Evolutionary conservation across 2,329 filamentous ascomycete genomes (phyloP), one percentile per base, ranked within the genome.

Genomic region (Ambrosiella xylebori): DNA sequence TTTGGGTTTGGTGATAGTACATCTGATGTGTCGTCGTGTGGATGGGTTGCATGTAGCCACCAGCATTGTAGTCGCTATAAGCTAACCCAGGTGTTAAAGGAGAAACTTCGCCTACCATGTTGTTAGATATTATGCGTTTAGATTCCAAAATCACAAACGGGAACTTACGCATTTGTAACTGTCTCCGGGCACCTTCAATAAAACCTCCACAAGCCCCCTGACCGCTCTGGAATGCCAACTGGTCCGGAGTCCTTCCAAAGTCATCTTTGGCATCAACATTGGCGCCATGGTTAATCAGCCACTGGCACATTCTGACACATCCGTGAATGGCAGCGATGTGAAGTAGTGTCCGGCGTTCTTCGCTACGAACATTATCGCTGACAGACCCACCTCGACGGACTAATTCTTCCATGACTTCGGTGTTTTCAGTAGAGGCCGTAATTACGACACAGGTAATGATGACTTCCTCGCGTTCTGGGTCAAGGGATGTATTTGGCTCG

Each of bases 381-480:
- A 61, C 40, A 12, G n/a, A 54, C 7, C 47, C 56, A 8, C 53
- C 41, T 3, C 41, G 39, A 12, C 8, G 11, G 9, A 54, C 15
- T 17, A 61, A 39, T 45, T 56, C 57, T 5, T 36, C n/a, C 59
- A 61, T 61, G 27, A 61, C 41, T 7, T 50, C n/a, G 3, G 53
- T 57, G 37, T 61, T 61, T 17, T 57, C 54, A 17, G 44, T 59
- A 37, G 39, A 17, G 8, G 59, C 59, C 3, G 57, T 58, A 9
- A 54, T 50, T 5, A 58, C 37, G 17, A 58, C 47, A 15, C 59
- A 58, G 2, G 53, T 51, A 9, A 3, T 51, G 2, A 51, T 7
- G 17, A 51, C 17, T 11, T 27, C 47, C 1, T 35, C 7, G n/a
- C 44, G n/a, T 47, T 47, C 8, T 47, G 27, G 27, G 27, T 7